Conservation (phyloP, 805 yeast genomes). For the Zygotorulaspora florentina region DNA sequence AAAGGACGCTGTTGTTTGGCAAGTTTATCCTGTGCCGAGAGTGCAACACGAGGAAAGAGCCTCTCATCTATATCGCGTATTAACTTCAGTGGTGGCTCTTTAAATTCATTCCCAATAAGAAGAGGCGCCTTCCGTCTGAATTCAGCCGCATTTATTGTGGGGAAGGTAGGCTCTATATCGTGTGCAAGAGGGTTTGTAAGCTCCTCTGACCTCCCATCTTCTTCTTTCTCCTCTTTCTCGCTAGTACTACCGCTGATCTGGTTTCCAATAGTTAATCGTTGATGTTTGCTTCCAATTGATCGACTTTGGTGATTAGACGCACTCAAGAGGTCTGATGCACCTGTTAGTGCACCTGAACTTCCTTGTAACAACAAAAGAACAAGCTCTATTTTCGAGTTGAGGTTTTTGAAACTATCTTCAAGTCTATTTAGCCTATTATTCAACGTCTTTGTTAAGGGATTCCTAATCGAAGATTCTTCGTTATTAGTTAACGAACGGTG, state of each 20-base stretch:
- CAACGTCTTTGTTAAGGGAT: conserved; percentile 12
- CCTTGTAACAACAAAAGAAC: conserved; percentile 22
- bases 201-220: not conserved
- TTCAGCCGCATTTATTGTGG: not conserved
- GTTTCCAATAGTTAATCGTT: not conserved
- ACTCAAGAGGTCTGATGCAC: too few species aligned
- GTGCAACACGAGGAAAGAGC: conserved; percentile 35
- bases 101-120: conserved; percentile 16
- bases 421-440: conserved; percentile 24
- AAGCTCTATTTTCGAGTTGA: conserved; percentile 23
- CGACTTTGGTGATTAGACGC: too few species aligned
- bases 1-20: conserved; percentile 36
- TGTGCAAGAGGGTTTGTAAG: not conserved
- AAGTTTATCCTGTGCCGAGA: conserved; percentile 25
- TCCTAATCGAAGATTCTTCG: not conserved
- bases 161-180: not conserved
- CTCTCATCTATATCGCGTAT: conserved; percentile 38
- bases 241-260: not conserved
- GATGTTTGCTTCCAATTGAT: not conserved
- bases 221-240: not conserved
- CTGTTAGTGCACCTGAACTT: conserved; percentile 3
- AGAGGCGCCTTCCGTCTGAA: conserved; percentile 2
- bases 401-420: conserved; percentile 23
- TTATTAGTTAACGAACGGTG: not conserved
- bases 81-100: conserved; percentile 38